These are phyloP conservation scores for Mycena leptocephala DNA, from an alignment of 768 basidiomycete genomes.

Conservation along the genomic window DNA sequence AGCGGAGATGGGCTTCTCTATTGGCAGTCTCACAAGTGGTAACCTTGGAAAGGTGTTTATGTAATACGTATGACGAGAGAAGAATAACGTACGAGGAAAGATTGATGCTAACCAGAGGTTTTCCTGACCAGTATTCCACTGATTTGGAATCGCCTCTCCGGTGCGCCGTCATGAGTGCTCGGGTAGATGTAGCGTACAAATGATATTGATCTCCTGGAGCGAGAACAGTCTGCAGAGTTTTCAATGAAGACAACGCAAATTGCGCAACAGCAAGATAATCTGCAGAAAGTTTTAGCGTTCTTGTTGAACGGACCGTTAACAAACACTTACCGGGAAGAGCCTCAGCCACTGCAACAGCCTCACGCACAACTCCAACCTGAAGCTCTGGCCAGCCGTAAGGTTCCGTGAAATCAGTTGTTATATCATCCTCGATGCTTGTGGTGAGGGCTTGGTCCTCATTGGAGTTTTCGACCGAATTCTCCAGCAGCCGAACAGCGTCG, in stretches of 20 bases:
- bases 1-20: constrained; percentile 79
- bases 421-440: constrained; percentile 58
- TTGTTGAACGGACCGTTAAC: neutral
- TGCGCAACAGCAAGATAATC: constrained; percentile 91
- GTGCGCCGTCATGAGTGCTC: constrained; percentile 82
- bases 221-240: constrained; percentile 78
- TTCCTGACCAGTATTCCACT: constrained; percentile 91
- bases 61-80: constrained; percentile 4
- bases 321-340: constrained; percentile 83
- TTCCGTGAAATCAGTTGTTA: constrained; percentile 60
- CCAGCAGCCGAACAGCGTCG: constrained; percentile 74
- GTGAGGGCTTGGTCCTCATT: constrained; percentile 33
- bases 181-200: constrained; percentile 78
- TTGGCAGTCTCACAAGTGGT: constrained; percentile 78
- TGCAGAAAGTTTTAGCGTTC: constrained; percentile 47
- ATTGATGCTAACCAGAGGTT: constrained; percentile 85
- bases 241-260: constrained; percentile 91
- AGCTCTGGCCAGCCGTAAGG: constrained; percentile 95
- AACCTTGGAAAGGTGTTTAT: constrained; percentile 63
- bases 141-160: constrained; percentile 82
- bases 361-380: constrained; percentile 93
- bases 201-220: constrained; percentile 86
- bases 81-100: constrained; percentile 75
- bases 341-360: constrained; percentile 93
- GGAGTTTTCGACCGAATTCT: constrained; percentile 29